Conservation (phyloP, 345 rosid species). For the Syzygium aqueum region DNA sequence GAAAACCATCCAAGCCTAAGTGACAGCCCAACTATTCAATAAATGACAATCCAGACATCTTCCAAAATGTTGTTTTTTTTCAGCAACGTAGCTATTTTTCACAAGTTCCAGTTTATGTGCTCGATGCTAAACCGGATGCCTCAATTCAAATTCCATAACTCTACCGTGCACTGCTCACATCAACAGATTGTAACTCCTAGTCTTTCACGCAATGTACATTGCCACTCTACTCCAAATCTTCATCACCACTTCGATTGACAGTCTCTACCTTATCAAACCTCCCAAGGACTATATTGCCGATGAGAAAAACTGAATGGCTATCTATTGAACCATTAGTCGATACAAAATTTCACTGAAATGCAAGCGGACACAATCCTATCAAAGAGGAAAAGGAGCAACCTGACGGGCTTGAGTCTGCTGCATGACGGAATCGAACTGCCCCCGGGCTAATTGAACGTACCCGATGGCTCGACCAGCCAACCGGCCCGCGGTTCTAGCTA, state of each 20-base stretch:
- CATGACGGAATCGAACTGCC: slow-evolving; percentile 74
- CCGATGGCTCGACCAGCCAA: slow-evolving; percentile 75
- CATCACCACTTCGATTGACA: not conserved
- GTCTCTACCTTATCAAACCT: not conserved
- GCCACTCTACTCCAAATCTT: not conserved
- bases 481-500: slow-evolving; percentile 75
- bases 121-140: not conserved
- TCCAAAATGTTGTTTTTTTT: not conserved
- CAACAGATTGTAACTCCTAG: not conserved
- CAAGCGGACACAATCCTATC: not conserved
- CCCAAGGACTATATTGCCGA: not conserved
- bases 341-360: not conserved
- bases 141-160: not conserved
- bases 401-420: slow-evolving; percentile 88
- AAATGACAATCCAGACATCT: not conserved
- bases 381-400: slow-evolving; percentile 19
- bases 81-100: not conserved
- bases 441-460: slow-evolving; percentile 78
- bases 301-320: not conserved
- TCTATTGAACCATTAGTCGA: not conserved
- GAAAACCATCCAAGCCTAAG: not conserved
- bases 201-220: not conserved
- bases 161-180: not conserved
- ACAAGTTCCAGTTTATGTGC: not conserved
- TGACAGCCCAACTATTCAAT: not conserved